These are phyloP conservation scores for Fusarium xyrophilum DNA, from an alignment of 2,329 filamentous ascomycete species.

Conservation along the genomic window DNA sequence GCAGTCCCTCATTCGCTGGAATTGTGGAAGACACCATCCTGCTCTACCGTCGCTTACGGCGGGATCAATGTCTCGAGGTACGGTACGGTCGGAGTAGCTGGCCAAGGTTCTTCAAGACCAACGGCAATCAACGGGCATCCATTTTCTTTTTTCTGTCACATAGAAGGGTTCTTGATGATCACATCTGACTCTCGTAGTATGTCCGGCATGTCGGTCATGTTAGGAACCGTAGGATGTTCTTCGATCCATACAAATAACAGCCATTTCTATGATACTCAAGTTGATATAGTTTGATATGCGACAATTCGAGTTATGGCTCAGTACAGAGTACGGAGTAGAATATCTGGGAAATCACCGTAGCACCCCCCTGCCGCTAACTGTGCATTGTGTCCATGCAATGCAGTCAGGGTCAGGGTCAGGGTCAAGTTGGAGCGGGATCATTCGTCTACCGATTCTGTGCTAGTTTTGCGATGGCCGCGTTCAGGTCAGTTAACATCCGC, in stretches of 20 bases:
- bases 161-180: constrained; percentile 3
- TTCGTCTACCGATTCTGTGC: constrained; percentile 23
- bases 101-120: constrained; percentile 2
- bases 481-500: constrained; percentile 40
- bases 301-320: not conserved
- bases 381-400: constrained; percentile 16
- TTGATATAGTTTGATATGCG: not conserved
- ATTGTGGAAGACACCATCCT: constrained; percentile 3
- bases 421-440: constrained; percentile 27
- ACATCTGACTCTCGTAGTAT: constrained; percentile 1
- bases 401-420: constrained; percentile 15
- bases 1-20: constrained; percentile 13
- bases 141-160: constrained; percentile 16
- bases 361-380: constrained; percentile 1
- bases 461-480: constrained; percentile 19
- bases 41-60: constrained; percentile 40
- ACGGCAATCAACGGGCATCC: constrained; percentile 7
- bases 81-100: not conserved
- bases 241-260: not conserved
- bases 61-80: constrained; percentile 32
- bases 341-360: not conserved
- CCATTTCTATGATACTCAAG: not conserved
- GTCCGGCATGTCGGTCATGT: not conserved
- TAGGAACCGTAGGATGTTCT: not conserved
- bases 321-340: no score